Conservation (phyloP, 2,329 filamentous ascomycete genomes). For the Aspergillus quadricinctus region DNA sequence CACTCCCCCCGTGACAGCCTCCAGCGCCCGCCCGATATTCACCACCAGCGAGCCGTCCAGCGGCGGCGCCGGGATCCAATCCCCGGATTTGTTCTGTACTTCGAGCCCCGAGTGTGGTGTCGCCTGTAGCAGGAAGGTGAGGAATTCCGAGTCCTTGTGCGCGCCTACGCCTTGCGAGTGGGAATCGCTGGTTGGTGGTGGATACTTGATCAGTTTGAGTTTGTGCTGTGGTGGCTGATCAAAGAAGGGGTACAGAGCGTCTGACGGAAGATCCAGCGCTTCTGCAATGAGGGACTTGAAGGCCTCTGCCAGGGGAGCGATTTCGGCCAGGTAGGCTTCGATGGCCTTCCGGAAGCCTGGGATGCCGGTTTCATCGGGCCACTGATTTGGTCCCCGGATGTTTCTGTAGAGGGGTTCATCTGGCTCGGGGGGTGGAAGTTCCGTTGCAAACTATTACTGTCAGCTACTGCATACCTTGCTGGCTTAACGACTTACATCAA, state of each 20-base stretch:
- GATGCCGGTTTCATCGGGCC: conserved; percentile 29
- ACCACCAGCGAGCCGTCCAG: conserved; percentile 45
- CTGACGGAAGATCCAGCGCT: conserved; percentile 26
- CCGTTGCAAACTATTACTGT: conserved; percentile 35
- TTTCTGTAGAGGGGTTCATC: conserved; percentile 34
- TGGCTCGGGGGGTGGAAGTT: conserved; percentile 30
- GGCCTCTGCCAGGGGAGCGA: conserved; percentile 20
- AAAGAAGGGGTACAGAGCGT: conserved; percentile 29
- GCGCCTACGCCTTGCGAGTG: conserved; percentile 40
- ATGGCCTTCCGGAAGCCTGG: conserved; percentile 29
- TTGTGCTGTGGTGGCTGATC: conserved; percentile 33
- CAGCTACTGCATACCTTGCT: conserved; percentile 22
- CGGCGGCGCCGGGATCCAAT: conserved; percentile 44
- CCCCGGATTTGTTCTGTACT: conserved; percentile 45
- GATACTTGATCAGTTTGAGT: conserved; percentile 43
- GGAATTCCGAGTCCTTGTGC: conserved; percentile 49
- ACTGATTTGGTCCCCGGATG: conserved; percentile 35
- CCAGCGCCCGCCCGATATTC: conserved; percentile 43
- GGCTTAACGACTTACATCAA: conserved; percentile 24
- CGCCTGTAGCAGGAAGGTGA: conserved; percentile 48
- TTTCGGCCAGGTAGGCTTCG: conserved; percentile 27
- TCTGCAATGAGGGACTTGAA: conserved; percentile 32
- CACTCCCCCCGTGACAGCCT: conserved; percentile 32
- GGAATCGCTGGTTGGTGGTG: conserved; percentile 24
- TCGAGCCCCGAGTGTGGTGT: conserved; percentile 43